Conservation (phyloP, 2,329 filamentous ascomycete genomes). For the Colletotrichum truncatum region DNA sequence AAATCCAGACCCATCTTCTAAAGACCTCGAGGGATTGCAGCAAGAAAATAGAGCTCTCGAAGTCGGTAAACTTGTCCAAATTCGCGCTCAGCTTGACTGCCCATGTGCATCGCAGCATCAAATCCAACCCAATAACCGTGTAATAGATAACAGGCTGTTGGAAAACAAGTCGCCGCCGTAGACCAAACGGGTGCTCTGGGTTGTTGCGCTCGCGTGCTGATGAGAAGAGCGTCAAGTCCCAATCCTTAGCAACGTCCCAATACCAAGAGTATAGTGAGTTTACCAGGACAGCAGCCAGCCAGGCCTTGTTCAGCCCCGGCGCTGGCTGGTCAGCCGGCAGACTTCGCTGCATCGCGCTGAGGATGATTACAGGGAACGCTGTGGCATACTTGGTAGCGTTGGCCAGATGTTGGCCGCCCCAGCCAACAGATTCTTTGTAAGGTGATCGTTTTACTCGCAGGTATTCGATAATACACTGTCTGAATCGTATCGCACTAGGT, state of each 20-base stretch:
- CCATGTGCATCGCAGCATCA: constrained; percentile 90
- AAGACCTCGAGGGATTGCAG: constrained; percentile 89
- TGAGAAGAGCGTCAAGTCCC: constrained; percentile 89
- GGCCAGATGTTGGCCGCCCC: constrained; percentile 87
- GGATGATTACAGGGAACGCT: constrained; percentile 89
- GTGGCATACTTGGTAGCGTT: constrained; percentile 97
- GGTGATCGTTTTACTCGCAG: constrained; percentile 71
- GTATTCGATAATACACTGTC: constrained; percentile 93
- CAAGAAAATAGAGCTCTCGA: constrained; percentile 88
- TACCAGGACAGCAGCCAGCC: constrained; percentile 77
- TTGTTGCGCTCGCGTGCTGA: constrained; percentile 63
- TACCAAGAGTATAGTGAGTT: constrained; percentile 98
- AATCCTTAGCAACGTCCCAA: constrained; percentile 97
- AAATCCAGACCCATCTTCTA: constrained; percentile 95
- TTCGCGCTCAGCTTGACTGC: constrained; percentile 85
- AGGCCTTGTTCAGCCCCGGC: constrained; percentile 61
- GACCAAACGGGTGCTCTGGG: constrained; percentile 77
- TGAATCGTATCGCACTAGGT: constrained; percentile 85
- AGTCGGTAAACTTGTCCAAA: constrained; percentile 84
- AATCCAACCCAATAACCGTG: constrained; percentile 78
- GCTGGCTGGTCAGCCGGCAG: constrained; percentile 51
- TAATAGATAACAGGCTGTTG: constrained; percentile 82
- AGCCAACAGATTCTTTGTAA: constrained; percentile 67
- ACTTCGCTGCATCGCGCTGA: constrained; percentile 78
- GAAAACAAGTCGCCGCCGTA: constrained; percentile 80